Evolutionary conservation across 2,329 filamentous ascomycete genomes (phyloP).

Genomic region (Cryphonectria radicalis): DNA sequence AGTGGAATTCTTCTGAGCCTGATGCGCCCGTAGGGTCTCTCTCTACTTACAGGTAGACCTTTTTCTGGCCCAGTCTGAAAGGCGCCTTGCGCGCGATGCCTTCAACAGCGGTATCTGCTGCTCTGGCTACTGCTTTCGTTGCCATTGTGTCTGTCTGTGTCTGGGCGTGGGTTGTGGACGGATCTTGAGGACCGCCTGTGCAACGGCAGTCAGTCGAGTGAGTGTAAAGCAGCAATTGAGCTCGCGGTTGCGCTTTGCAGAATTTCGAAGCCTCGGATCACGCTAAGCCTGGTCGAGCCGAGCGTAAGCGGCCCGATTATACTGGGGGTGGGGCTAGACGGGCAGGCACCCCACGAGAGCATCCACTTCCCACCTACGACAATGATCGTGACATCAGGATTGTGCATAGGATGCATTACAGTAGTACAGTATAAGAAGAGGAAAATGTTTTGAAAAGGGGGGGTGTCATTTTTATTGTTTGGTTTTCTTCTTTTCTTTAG

Average conservation of each 20-base stretch:
- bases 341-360: conserved; percentile 8
- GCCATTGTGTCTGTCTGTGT: conserved; percentile 20
- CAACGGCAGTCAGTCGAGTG: conserved; percentile 7
- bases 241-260: conserved; percentile 13
- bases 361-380: not conserved
- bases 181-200: conserved; percentile 8
- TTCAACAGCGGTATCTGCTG: conserved; percentile 33
- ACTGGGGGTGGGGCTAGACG: conserved; percentile 12
- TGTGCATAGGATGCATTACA: not conserved
- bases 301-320: conserved; percentile 14
- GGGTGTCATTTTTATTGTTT: conserved; percentile 18
- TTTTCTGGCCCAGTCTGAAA: conserved; percentile 57
- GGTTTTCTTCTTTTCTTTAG: conserved; percentile 15
- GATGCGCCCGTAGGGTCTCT: not conserved
- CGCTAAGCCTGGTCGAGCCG: conserved; percentile 15
- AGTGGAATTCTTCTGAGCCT: not conserved
- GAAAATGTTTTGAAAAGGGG: not conserved
- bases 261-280: conserved; percentile 12
- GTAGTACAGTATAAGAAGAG: not conserved
- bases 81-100: conserved; percentile 44
- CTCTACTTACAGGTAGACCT: conserved; percentile 58
- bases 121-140: conserved; percentile 37
- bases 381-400: not conserved
- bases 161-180: not conserved
- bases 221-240: not conserved